Conservation (phyloP, 2,329 filamentous ascomycete genomes). For the Phyllosticta capitalensis region DNA sequence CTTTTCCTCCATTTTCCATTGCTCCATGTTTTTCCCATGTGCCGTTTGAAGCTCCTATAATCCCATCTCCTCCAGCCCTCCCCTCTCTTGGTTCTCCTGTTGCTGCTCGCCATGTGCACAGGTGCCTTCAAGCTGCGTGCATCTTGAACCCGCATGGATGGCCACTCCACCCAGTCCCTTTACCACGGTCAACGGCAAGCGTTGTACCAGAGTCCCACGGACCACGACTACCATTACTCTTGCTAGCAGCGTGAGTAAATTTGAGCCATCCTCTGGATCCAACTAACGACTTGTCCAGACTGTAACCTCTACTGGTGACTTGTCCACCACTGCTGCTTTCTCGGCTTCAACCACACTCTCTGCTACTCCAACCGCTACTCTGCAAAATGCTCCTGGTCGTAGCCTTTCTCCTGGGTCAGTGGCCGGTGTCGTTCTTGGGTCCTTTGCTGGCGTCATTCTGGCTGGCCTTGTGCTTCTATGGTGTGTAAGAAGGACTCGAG, state of each 20-base stretch:
- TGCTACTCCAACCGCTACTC: background rate
- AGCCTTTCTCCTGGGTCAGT: background rate
- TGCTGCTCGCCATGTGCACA: constrained; percentile 1
- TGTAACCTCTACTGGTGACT: background rate
- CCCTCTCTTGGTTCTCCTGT: background rate
- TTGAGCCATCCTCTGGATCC: background rate
- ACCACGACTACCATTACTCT: background rate
- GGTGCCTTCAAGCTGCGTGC: constrained; percentile 1
- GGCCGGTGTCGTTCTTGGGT: background rate
- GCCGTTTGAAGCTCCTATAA: background rate
- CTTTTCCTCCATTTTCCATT: background rate
- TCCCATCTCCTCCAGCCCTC: background rate
- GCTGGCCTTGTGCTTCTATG: background rate
- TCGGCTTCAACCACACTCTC: background rate
- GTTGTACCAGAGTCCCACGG: constrained; percentile 25
- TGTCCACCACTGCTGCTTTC: background rate
- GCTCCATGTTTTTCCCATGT: background rate
- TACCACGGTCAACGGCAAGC: constrained; percentile 29
- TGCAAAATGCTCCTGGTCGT: background rate
- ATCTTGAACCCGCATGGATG: constrained; percentile 28
- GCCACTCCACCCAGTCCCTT: constrained; percentile 27
- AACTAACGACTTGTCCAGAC: background rate
- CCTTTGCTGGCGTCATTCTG: background rate
- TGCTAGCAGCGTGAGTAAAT: background rate
- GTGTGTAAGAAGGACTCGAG: background rate